These are phyloP conservation scores for Grifola frondosa DNA, from an alignment of 1,284 basidiomycete genomes.

Conservation along the genomic window DNA sequence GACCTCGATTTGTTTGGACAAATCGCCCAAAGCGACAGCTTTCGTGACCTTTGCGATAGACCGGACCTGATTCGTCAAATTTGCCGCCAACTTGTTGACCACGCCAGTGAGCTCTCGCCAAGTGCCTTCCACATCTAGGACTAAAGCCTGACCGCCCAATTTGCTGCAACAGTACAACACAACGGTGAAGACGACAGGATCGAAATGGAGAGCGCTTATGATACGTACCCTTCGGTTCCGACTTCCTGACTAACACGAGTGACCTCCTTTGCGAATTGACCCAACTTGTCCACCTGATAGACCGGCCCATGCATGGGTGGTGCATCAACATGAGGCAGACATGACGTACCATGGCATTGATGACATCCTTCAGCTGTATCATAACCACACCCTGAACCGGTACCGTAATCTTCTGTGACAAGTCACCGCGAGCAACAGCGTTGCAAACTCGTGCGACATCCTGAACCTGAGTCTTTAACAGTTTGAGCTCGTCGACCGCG, in stretches of 20 bases:
- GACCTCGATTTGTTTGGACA: slow-evolving; percentile 96
- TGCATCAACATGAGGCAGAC: slow-evolving; percentile 11
- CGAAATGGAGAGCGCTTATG: not conserved
- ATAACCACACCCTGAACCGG: slow-evolving; percentile 96
- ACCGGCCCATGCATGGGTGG: slow-evolving; percentile 7
- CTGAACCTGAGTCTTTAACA: slow-evolving; percentile 88
- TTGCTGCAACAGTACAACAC: slow-evolving; percentile 48
- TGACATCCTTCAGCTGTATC: slow-evolving; percentile 97
- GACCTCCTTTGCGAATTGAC: slow-evolving; percentile 81
- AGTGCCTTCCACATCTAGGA: slow-evolving; percentile 91
- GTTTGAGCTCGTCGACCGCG: slow-evolving; percentile 75
- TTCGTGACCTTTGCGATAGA: slow-evolving; percentile 97
- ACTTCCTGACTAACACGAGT: slow-evolving; percentile 90
- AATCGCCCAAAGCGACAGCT: slow-evolving; percentile 93
- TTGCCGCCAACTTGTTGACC: slow-evolving; percentile 92
- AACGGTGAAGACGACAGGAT: slow-evolving; percentile 10
- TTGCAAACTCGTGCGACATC: slow-evolving; percentile 93
- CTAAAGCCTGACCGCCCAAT: slow-evolving; percentile 90
- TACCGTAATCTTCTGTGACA: slow-evolving; percentile 95
- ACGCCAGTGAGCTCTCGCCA: slow-evolving; percentile 90
- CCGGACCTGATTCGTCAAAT: slow-evolving; percentile 93
- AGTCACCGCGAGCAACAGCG: slow-evolving; percentile 91
- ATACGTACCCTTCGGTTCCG: slow-evolving; percentile 79
- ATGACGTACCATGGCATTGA: slow-evolving; percentile 90
- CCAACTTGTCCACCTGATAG: slow-evolving; percentile 68